A percentile compares a stretch with the other conserved stretches of the same genome.
These are phyloP conservation scores for Arachnomyces sp. DNA, from an alignment of 2,329 filamentous ascomycete genomes.

Conservation along the genomic window DNA sequence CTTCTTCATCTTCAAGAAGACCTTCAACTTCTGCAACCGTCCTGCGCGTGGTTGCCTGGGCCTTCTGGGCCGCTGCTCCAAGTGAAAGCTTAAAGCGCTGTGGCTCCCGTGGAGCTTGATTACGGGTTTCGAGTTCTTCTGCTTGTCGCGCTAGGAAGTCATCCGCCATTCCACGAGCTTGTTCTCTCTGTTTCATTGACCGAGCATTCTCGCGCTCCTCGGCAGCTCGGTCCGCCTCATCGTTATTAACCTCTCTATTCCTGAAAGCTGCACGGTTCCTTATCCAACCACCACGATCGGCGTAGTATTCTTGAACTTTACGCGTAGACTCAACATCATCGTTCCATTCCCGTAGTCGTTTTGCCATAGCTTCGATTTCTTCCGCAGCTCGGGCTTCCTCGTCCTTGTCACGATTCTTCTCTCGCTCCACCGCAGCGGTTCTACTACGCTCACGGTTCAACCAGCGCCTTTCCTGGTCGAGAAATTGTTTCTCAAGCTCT, in stretches of 20 bases:
- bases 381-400: conserved; percentile 60
- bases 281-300: conserved; percentile 76
- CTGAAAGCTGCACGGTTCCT: conserved; percentile 70
- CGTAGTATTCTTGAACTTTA: conserved; percentile 75
- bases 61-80: conserved; percentile 75
- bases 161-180: conserved; percentile 77
- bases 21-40: conserved; percentile 92
- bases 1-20: conserved; percentile 89
- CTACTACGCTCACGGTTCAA: conserved; percentile 78
- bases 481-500: conserved; percentile 71
- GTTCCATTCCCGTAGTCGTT: conserved; percentile 73
- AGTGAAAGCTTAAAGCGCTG: conserved; percentile 89
- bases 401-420: conserved; percentile 70
- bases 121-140: conserved; percentile 56
- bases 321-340: conserved; percentile 73
- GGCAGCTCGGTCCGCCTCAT: conserved; percentile 72
- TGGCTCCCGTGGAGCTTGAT: conserved; percentile 45
- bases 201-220: conserved; percentile 69
- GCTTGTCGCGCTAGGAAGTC: conserved; percentile 82
- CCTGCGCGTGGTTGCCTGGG: conserved; percentile 55
- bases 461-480: conserved; percentile 85
- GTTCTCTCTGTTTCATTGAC: conserved; percentile 64
- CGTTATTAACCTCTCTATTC: conserved; percentile 64
- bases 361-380: conserved; percentile 59
- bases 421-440: conserved; percentile 76